Base-by-base conservation (phyloP, 2,329 filamentous ascomycete genomes). In the Pseudogymnoascus sp. region DNA sequence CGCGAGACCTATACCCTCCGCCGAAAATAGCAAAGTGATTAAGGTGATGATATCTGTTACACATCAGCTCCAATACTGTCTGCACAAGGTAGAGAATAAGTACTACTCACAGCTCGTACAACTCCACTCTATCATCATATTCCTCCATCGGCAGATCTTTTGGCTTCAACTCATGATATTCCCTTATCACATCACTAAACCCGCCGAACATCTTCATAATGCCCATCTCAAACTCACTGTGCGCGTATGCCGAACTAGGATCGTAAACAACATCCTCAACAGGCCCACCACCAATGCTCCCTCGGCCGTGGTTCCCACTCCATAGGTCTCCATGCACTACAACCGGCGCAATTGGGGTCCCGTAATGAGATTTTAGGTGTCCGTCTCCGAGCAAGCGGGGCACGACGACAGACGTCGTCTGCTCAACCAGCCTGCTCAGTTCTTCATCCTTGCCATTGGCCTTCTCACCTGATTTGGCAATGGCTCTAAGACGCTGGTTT, bases 191-290 rank as follows among this genome's bases (percentile, higher is more conserved):
- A 0, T 72, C 67, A 0, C 84, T 84, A 72, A 95, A 96, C 0
- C 92, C 92, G 0, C 92, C 92, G 79, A 96, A 97, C 91, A 96
- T 95, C 58, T 81, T 82, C 91, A 96, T 96, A 65, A 95, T 96
- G 0, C 92, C 92, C 58, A 95, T 75, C 66, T 96, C 92, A 72
- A 86, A 96, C 75, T 97, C 92, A 1, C 81, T 87, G 71, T 96
- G 92, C 1, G 86, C 90, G 69, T 95, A 96, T 64, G 88, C 88
- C 39, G 84, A 81, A 2, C 86, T 87, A 0, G 91, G 84, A 69
- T 96, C 92, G 69, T 85, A 96, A 1, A 95, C 82, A 0, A 96
- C 83, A 64, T 91, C 86, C 65, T 92, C 88, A 0, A 78, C 74
- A 26, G 69, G 74, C 30, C 70, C 66, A 3, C 71, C 71, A 23